Evolutionary conservation across 495 filamentous ascomycete species (phyloP).

Genomic region (Hypoxylon intermedium): DNA sequence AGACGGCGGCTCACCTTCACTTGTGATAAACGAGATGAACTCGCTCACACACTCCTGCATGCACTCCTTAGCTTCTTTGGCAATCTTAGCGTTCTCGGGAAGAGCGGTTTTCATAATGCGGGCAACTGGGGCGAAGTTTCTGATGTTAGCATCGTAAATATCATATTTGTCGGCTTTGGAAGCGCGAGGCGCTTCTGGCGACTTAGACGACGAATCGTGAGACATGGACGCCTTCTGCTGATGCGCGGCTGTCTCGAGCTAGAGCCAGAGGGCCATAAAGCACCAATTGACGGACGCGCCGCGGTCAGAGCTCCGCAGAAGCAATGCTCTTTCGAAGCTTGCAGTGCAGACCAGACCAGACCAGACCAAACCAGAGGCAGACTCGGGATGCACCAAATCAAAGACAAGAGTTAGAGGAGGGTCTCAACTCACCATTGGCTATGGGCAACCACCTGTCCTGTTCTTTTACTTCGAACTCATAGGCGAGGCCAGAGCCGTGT

Average conservation of each 20-base stretch:
- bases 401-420: slow-evolving; percentile 55
- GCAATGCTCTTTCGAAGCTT: slow-evolving; percentile 42
- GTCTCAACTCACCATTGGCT: slow-evolving; percentile 89
- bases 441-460: slow-evolving; percentile 99
- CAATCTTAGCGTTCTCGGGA: slow-evolving; percentile 98
- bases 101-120: slow-evolving; percentile 98
- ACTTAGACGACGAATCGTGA: slow-evolving; percentile 59
- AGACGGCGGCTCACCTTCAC: slow-evolving; percentile 74
- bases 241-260: slow-evolving; percentile 44
- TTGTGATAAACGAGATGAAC: slow-evolving; percentile 99
- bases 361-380: slow-evolving; percentile 58
- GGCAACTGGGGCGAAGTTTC: slow-evolving; percentile 90
- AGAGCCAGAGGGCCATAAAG: slow-evolving; percentile 41
- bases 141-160: slow-evolving; percentile 83
- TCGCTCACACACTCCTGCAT: slow-evolving; percentile 99
- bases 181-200: slow-evolving; percentile 53
- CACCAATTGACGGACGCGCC: slow-evolving; percentile 47
- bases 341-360: slow-evolving; percentile 36
- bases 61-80: slow-evolving; percentile 98
- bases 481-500: slow-evolving; percentile 65
- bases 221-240: slow-evolving; percentile 55
- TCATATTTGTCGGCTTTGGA: slow-evolving; percentile 58
- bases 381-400: slow-evolving; percentile 58
- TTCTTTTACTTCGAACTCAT: slow-evolving; percentile 99
- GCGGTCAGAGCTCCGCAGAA: slow-evolving; percentile 43